Conservation (phyloP, 495 filamentous ascomycete species). For the Clavariopsis aquatica region DNA sequence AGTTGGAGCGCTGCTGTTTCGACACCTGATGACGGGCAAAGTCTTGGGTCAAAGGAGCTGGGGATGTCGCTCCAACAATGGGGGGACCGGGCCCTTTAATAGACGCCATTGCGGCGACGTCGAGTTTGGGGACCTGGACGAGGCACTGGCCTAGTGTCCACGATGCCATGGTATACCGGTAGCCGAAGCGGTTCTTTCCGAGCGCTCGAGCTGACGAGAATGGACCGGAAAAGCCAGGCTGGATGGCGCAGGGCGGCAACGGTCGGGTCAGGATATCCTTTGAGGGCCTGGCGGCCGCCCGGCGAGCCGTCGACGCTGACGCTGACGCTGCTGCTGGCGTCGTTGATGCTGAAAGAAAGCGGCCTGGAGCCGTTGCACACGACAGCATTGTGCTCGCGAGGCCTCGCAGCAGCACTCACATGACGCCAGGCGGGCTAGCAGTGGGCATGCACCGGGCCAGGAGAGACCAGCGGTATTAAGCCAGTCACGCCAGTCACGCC, state of each 20-base stretch:
- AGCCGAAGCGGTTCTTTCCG: slow-evolving; percentile 4
- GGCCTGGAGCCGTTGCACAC: background rate
- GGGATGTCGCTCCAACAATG: slow-evolving; percentile 49
- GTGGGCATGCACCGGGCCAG: background rate
- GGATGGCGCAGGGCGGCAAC: background rate
- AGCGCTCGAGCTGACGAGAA: slow-evolving; percentile 8
- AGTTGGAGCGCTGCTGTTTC: slow-evolving; percentile 65
- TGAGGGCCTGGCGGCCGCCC: background rate
- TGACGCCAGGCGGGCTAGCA: background rate
- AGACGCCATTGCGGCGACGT: slow-evolving; percentile 24
- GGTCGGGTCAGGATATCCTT: slow-evolving; percentile 1
- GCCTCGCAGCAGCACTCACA: background rate
- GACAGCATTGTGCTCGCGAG: background rate
- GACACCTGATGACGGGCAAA: slow-evolving; percentile 61
- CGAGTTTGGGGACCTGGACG: slow-evolving; percentile 15
- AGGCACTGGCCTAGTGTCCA: background rate
- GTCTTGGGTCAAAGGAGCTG: slow-evolving; percentile 57
- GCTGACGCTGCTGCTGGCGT: background rate
- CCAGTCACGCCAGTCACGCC: no score
- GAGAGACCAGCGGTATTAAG: background rate
- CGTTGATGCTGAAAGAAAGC: background rate
- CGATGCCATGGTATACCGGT: slow-evolving; percentile 18
- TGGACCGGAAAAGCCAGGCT: background rate
- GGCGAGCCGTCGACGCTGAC: background rate
- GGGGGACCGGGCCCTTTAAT: slow-evolving; percentile 46